Percentiles rank a stretch among this genome's conserved stretches.
These are phyloP conservation scores for Boletus speciosus DNA, from an alignment of 768 basidiomycete species.

Conservation along the genomic window DNA sequence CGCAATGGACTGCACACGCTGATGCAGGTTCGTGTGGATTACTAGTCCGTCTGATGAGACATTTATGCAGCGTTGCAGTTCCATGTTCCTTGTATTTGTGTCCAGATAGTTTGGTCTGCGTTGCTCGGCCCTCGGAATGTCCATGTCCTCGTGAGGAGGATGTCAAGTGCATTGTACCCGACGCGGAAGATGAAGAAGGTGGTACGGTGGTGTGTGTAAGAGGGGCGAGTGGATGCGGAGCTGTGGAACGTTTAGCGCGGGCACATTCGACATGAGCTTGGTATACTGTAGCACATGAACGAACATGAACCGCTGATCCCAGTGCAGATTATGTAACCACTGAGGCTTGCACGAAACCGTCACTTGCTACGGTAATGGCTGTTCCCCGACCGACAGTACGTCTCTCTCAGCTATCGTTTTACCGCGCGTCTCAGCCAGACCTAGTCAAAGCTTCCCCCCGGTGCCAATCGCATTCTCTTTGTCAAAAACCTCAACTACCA, in stretches of 20 bases:
- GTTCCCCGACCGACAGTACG: slow-evolving; percentile 64
- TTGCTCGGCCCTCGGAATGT: slow-evolving; percentile 49
- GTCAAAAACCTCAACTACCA: slow-evolving; percentile 92
- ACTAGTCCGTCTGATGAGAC: not conserved
- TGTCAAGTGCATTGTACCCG: slow-evolving; percentile 72
- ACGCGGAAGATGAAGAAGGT: slow-evolving; percentile 45
- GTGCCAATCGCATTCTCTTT: slow-evolving; percentile 88
- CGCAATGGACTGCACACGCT: slow-evolving; percentile 64
- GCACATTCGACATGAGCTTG: slow-evolving; percentile 10
- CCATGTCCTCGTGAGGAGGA: slow-evolving; percentile 78
- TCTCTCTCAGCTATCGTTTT: not conserved
- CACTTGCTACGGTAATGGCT: slow-evolving; percentile 46
- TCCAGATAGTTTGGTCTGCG: slow-evolving; percentile 71
- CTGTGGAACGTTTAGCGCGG: slow-evolving; percentile 50
- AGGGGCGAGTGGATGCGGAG: slow-evolving; percentile 59
- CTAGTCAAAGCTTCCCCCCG: slow-evolving; percentile 85
- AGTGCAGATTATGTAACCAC: slow-evolving; percentile 20
- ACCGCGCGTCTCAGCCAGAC: not conserved
- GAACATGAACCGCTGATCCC: not conserved
- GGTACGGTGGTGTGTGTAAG: slow-evolving; percentile 70
- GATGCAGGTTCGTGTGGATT: slow-evolving; percentile 51
- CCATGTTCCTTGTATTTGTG: slow-evolving; percentile 74
- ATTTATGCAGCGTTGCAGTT: slow-evolving; percentile 41
- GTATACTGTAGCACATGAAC: no score
- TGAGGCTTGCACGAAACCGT: slow-evolving; percentile 1